Base-by-base conservation (phyloP, 192 early-diverging fungal genomes). In the Allomyces javanicus region DNA sequence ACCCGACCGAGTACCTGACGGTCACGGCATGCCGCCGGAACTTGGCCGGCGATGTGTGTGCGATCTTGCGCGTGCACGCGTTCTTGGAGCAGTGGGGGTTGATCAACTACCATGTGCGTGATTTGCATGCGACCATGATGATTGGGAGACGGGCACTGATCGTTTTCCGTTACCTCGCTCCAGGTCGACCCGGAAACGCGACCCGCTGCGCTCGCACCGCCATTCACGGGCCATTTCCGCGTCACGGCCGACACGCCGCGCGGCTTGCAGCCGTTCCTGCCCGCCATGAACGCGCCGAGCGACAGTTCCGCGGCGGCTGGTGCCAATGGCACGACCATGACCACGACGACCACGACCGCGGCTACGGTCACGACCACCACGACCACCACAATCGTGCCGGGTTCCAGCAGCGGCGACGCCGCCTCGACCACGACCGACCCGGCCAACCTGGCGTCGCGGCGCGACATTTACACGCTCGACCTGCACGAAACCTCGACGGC, bases 71-170 rank as follows among this genome's bases (percentile, higher is more conserved):
- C 63, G 93, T 99, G 5, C 96, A 99, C 77, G 91, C 94, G 4
- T 94, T 99, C 67, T 78, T 99, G 63, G 94, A 99, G 76, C 94
- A 99, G 72, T 99, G 96, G 96, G 96, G 96, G 1, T 77, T 99
- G 27, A 91, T 99, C 71, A 99, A 99, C 76, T 93, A 96, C 75
- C 92, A 99, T 81, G 89, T 91, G 72, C 25, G 33, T 7, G 14
- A 3, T n/a, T 23, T 76, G 24, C 63, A 7, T 40, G 0, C 2
- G 3, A 0, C 33, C 33, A 7, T 0, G 33, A 40, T 40, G 33
- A 40, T 7, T 7, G 7, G 7, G 26, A 9, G 33, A 40, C 9
- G 33, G 33, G 4, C 33, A 7, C 33, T 40, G 33, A 40, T 69
- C 43, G 22, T 63, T 66, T 69, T 21, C 50, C 55, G 26, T 63